Evolutionary conservation across 2,329 filamentous ascomycete species (phyloP), one percentile per base, ranked within the genome.

Genomic region (Calycina herbarum): DNA sequence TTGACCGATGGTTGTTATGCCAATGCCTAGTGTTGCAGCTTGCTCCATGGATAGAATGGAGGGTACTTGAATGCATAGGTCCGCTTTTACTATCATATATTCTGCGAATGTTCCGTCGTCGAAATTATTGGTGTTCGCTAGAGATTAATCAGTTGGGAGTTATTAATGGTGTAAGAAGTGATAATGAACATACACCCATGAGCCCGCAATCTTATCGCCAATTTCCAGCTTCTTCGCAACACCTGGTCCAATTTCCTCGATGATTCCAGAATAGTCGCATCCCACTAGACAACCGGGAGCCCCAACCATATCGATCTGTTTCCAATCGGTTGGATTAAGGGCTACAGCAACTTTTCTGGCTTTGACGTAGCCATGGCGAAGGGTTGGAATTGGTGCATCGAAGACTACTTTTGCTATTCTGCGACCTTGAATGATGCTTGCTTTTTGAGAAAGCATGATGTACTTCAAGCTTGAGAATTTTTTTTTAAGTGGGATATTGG

Each of bases 31-130:
- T 29, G 27, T 29, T 29, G 27, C 27, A 29, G 27, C 27, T 29
- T 29, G 27, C 27, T 29, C 27, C 27, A 29, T 29, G 27, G 27
- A 29, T 29, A 29, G 27, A 29, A 1, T 29, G 27, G 27, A 29
- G 27, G 27, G 27, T 29, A 29, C 27, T 29, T 29, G 27, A 4
- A 29, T 59, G 57, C 24, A 74, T 1, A 81, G 27, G 57, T 79
- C 78, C 0, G 75, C 79, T 69, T 79, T 79, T 2, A 70, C 62
- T 3, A 68, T n/a, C 42, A 72, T 63, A 35, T 70, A 71, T 17
- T 73, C 63, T 8, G 70, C 71, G 51, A 73, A 74, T 8, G 66
- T 54, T 42, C 72, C 73, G 59, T 70, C 63, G 58, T 71, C 64
- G 3, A 66, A 68, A 20, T 74, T 62, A 33, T 70, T 69, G 35